A percentile compares a stretch with the other conserved stretches of the same genome.
Conservation (phyloP, 139 green algal genomes). For the Nannochloris sp. region DNA sequence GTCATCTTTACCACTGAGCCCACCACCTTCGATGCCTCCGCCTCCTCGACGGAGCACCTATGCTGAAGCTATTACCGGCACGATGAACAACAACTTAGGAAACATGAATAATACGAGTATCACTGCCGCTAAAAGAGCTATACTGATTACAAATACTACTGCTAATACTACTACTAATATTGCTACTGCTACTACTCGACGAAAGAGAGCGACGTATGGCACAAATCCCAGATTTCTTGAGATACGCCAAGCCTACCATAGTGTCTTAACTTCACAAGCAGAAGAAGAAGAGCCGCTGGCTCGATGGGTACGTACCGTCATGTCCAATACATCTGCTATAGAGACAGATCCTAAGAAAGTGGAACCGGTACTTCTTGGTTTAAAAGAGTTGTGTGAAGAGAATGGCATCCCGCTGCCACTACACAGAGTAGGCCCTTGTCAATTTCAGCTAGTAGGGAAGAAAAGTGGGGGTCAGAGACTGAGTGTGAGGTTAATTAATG, state of each 20-base stretch:
- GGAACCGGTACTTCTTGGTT: slow-evolving; percentile 12
- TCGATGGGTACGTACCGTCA: background rate
- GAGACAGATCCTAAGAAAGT: slow-evolving; percentile 7
- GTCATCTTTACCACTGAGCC: too few relatives aligned
- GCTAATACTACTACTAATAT: too few relatives aligned
- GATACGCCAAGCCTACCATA: background rate
- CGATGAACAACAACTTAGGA: too few relatives aligned
- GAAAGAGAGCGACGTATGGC: background rate
- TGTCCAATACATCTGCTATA: slow-evolving; percentile 11
- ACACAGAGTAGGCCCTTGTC: slow-evolving; percentile 8
- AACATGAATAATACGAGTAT: too few relatives aligned
- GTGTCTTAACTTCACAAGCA: background rate
- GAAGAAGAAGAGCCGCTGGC: background rate
- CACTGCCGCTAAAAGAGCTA: too few relatives aligned
- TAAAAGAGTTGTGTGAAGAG: slow-evolving; percentile 10
- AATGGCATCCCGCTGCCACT: slow-evolving; percentile 16
- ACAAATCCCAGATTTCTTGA: background rate
- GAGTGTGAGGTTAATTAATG: slow-evolving; percentile 20
- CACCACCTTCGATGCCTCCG: too few relatives aligned
- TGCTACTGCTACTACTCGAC: too few relatives aligned
- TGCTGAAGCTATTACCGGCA: too few relatives aligned
- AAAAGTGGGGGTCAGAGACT: slow-evolving; percentile 10
- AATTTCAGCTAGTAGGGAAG: too few relatives aligned
- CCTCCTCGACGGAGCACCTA: too few relatives aligned
- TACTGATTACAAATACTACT: too few relatives aligned